These are phyloP conservation scores for Dalechampia spathulata DNA, from an alignment of 441 rosid species.

Conservation along the genomic window DNA sequence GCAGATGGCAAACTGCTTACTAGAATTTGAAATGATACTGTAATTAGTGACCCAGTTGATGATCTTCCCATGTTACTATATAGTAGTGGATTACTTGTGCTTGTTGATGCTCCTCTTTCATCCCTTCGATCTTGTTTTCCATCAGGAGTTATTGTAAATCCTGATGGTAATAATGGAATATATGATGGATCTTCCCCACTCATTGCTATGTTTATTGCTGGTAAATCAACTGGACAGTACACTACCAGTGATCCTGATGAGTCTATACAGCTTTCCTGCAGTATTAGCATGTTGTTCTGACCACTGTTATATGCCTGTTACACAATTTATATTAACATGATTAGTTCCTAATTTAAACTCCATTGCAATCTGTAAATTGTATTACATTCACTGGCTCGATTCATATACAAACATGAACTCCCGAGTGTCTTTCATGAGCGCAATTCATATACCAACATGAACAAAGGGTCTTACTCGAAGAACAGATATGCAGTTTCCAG, in stretches of 20 bases:
- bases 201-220: constrained; percentile 78
- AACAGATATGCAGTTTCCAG: constrained; percentile 91
- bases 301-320: constrained; percentile 66
- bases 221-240: constrained; percentile 81
- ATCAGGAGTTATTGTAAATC: constrained; percentile 72
- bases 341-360: no score
- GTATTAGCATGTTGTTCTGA: constrained; percentile 83
- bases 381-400: no score
- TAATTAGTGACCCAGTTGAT: constrained; percentile 66
- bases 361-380: no score
- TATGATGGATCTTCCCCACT: constrained; percentile 88
- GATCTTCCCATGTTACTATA: constrained; percentile 17
- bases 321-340: not conserved
- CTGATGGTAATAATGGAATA: constrained; percentile 87
- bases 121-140: constrained; percentile 39
- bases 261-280: constrained; percentile 95
- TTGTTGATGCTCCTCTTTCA: constrained; percentile 49
- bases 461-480: constrained; percentile 56
- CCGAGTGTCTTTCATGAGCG: no score
- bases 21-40: constrained; percentile 93
- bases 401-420: no score
- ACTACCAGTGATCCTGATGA: constrained; percentile 74
- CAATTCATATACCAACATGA: not conserved
- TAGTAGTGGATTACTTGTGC: constrained; percentile 40
- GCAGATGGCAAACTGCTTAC: constrained; percentile 87